Evolutionary conservation across 441 rosid species (phyloP).

Genomic region (Dalechampia spathulata): DNA sequence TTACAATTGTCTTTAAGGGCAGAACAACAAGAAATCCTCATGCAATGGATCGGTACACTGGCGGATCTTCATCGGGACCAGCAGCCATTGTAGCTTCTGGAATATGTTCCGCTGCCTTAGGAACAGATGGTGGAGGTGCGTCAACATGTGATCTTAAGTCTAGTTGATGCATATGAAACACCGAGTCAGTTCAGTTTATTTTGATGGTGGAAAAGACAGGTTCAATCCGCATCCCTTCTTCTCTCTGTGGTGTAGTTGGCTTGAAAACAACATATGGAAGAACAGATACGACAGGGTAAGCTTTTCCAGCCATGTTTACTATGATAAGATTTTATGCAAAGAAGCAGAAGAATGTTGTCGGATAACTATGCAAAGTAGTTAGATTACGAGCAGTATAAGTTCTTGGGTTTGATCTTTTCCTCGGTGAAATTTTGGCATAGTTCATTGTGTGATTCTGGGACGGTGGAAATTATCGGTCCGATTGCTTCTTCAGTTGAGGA

Average conservation of each 20-base stretch:
- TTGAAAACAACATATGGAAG: constrained; percentile 85
- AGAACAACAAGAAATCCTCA: constrained; percentile 91
- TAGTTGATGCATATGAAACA: constrained; percentile 4
- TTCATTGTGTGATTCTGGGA: constrained; percentile 52
- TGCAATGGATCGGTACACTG: constrained; percentile 70
- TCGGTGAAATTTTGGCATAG: constrained; percentile 23
- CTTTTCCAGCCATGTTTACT: not conserved
- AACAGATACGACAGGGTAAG: constrained; percentile 67
- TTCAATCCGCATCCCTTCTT: constrained; percentile 77
- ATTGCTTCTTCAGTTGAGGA: constrained; percentile 78
- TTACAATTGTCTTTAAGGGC: constrained; percentile 19
- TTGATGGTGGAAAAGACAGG: constrained; percentile 45
- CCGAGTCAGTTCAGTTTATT: constrained; percentile 13
- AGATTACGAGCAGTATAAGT: not conserved
- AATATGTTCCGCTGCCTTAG: constrained; percentile 82
- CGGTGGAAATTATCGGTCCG: constrained; percentile 82
- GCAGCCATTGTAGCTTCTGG: constrained; percentile 92
- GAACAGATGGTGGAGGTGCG: constrained; percentile 94
- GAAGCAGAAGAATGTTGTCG: not conserved
- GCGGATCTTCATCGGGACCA: constrained; percentile 94
- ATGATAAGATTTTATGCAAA: not conserved
- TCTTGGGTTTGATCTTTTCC: not conserved
- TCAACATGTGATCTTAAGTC: constrained; percentile 13
- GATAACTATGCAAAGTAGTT: not conserved
- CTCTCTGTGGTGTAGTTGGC: constrained; percentile 85